These are phyloP conservation scores for Fusarium euwallaceae DNA, from an alignment of 2,329 filamentous ascomycete species.

Conservation along the genomic window DNA sequence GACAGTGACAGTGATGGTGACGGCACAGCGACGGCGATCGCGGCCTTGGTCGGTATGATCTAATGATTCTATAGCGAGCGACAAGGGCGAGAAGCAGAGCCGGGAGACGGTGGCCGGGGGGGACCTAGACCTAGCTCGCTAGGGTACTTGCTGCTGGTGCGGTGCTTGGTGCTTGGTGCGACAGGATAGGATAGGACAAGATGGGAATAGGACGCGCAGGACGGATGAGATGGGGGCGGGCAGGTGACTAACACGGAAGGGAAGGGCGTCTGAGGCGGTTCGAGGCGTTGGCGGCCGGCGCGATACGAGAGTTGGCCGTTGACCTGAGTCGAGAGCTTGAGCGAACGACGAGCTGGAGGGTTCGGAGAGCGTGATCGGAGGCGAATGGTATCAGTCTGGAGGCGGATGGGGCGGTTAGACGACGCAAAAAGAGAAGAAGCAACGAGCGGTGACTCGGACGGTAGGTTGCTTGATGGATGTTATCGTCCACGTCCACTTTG, in stretches of 20 bases:
- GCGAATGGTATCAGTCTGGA: slow-evolving; percentile 6
- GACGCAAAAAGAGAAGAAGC: slow-evolving; percentile 12
- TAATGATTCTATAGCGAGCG: slow-evolving; percentile 31
- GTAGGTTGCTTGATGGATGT: slow-evolving; percentile 36
- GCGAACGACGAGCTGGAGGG: not conserved
- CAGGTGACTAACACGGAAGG: slow-evolving; percentile 48
- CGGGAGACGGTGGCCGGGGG: slow-evolving; percentile 11
- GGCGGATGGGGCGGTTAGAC: slow-evolving; percentile 38
- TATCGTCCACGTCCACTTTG: slow-evolving; percentile 29
- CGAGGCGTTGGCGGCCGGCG: slow-evolving; percentile 32
- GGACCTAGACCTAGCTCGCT: slow-evolving; percentile 20
- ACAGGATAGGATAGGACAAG: slow-evolving; percentile 35
- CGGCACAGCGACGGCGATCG: slow-evolving; percentile 41
- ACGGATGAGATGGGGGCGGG: slow-evolving; percentile 31
- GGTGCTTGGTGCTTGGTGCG: slow-evolving; percentile 25
- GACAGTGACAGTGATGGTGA: slow-evolving; percentile 43
- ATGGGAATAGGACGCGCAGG: slow-evolving; percentile 30
- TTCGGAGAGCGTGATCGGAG: slow-evolving; percentile 43
- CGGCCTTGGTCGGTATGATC: slow-evolving; percentile 32
- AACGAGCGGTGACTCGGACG: slow-evolving; percentile 36
- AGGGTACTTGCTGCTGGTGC: slow-evolving; percentile 13
- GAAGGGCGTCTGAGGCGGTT: slow-evolving; percentile 33
- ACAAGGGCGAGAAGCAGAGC: slow-evolving; percentile 24
- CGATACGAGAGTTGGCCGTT: slow-evolving; percentile 41
- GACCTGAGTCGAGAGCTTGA: slow-evolving; percentile 29